Conservation (phyloP, 108 stramenopile species). For the Pseudonitzschia pungens region DNA sequence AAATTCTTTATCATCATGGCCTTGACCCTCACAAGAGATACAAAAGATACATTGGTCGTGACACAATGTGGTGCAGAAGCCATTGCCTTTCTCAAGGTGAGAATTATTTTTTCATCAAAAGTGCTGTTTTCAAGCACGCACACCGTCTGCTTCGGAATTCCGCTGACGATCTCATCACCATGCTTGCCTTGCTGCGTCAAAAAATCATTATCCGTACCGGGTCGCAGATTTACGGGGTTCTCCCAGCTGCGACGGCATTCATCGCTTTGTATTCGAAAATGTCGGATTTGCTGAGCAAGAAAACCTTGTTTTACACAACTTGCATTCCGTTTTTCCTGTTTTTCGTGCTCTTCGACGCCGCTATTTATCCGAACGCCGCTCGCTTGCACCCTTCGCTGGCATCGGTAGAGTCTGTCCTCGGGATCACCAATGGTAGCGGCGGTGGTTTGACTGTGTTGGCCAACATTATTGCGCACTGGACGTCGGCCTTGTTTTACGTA, state of each 20-base stretch:
- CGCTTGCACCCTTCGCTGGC: constrained; percentile 72
- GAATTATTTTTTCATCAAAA: constrained; percentile 3
- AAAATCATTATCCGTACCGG: neutral
- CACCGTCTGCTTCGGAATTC: neutral
- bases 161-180: neutral
- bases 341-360: constrained; percentile 80
- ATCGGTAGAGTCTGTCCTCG: constrained; percentile 51
- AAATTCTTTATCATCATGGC: constrained; percentile 96
- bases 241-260: constrained; percentile 79
- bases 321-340: constrained; percentile 94
- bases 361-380: constrained; percentile 85
- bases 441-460: constrained; percentile 76
- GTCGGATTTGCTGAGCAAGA: constrained; percentile 76
- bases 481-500: constrained; percentile 90
- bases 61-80: constrained; percentile 97
- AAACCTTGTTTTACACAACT: constrained; percentile 85
- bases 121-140: neutral
- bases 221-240: constrained; percentile 82
- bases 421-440: constrained; percentile 26
- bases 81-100: constrained; percentile 89
- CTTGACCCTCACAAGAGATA: constrained; percentile 91
- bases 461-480: constrained; percentile 90
- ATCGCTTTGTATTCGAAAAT: constrained; percentile 90
- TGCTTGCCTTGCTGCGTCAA: neutral
- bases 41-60: constrained; percentile 96